A percentile compares a stretch with the other conserved stretches of the same genome.
phyloP scores from a whole-genome alignment of 2,329 filamentous ascomycete species.

The Scleromitrula shiraiana region DNA sequence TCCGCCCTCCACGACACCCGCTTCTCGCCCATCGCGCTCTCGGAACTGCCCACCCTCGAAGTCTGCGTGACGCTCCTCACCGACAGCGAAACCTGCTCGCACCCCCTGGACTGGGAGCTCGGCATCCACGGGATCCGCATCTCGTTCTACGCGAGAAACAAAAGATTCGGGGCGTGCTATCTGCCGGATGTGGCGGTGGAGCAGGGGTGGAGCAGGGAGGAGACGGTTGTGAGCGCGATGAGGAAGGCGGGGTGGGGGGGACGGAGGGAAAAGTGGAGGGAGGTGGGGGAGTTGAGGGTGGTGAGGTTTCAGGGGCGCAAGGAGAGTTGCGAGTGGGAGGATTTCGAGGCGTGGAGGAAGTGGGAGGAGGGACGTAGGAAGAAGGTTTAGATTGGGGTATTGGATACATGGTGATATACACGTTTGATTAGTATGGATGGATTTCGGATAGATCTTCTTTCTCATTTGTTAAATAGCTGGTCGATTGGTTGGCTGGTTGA shows the following conservation, averaged over 20 bases:
- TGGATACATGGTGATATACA: too few species aligned
- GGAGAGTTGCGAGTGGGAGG: conserved; percentile 58
- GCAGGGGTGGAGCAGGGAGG: conserved; percentile 92
- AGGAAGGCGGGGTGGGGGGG: conserved; percentile 90
- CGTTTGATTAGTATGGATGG: too few species aligned
- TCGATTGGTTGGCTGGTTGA: too few species aligned
- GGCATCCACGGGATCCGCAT: conserved; percentile 84
- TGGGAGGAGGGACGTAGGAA: conserved; percentile 44
- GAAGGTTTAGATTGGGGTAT: neutral
- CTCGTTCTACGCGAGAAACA: conserved; percentile 65
- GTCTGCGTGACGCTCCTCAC: conserved; percentile 75
- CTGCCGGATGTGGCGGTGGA: conserved; percentile 85
- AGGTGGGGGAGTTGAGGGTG: conserved; percentile 60
- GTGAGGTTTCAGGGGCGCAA: conserved; percentile 84
- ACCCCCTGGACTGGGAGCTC: conserved; percentile 76
- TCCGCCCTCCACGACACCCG: conserved; percentile 60
- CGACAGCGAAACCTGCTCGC: conserved; percentile 68
- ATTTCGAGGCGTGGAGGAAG: conserved; percentile 73
- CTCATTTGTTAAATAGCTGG: too few species aligned
- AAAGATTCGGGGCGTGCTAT: conserved; percentile 78
- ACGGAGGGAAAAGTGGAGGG: conserved; percentile 57
- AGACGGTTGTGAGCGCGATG: conserved; percentile 84
- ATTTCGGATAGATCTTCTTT: too few species aligned
- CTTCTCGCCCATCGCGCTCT: conserved; percentile 46
- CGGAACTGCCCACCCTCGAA: conserved; percentile 50